phyloP scores from a whole-genome alignment of 176 grass and related monocot species.

The Juncus inflexus region DNA sequence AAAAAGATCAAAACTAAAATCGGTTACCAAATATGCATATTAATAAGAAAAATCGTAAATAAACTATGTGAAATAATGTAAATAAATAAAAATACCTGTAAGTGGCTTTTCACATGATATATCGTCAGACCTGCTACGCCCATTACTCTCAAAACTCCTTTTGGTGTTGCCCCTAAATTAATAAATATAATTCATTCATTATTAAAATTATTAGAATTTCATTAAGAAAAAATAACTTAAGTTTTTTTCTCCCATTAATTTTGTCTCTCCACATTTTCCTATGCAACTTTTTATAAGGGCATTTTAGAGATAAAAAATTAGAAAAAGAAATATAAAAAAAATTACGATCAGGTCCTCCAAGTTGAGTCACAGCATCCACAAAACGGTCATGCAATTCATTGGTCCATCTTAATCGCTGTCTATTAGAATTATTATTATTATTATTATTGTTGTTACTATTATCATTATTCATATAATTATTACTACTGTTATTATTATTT shows the following conservation, averaged over 20 bases:
- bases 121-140: conserved; percentile 78
- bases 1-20: conserved; percentile 13
- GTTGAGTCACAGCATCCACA: conserved; percentile 88
- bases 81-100: conserved; percentile 54
- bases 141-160: conserved; percentile 92
- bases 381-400: conserved; percentile 88
- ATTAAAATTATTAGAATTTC: neutral
- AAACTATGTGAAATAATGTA: conserved; percentile 12
- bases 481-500: conserved; percentile 39
- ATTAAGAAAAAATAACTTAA: too few species aligned
- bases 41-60: neutral
- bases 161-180: conserved; percentile 80
- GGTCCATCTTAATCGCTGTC: conserved; percentile 95
- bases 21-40: neutral
- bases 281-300: conserved; percentile 3
- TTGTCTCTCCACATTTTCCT: neutral
- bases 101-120: conserved; percentile 98
- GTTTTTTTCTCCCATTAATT: too few species aligned
- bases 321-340: conserved; percentile 6
- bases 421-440: conserved; percentile 46
- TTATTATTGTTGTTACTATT: conserved; percentile 38
- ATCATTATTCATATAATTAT: conserved; percentile 19
- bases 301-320: conserved; percentile 2
- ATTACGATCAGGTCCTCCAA: conserved; percentile 96
- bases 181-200: neutral